These are phyloP conservation scores for Rhodotorula sp. DNA, from an alignment of 1,284 basidiomycete species.

Conservation along the genomic window DNA sequence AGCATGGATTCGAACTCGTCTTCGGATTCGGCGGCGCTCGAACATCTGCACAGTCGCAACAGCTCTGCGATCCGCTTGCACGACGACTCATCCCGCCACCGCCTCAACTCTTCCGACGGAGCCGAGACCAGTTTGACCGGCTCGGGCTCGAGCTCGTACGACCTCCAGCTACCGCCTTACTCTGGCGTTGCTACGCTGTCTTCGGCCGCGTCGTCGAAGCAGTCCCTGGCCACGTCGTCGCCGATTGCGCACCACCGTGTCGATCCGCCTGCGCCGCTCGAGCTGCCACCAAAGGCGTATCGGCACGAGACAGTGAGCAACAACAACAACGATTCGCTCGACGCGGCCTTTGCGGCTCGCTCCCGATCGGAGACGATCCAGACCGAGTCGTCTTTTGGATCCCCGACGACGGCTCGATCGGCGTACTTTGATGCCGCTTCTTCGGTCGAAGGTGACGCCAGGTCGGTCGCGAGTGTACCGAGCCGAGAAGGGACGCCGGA, in stretches of 20 bases:
- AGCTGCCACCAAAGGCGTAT: background rate
- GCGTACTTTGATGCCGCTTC: conserved; percentile 23
- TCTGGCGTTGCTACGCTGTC: background rate
- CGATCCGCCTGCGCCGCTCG: background rate
- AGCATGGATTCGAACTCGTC: conserved; percentile 9
- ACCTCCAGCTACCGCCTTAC: background rate
- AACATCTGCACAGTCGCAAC: background rate
- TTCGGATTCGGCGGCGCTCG: background rate
- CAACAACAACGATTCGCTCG: background rate
- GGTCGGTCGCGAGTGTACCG: background rate
- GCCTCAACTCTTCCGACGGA: background rate
- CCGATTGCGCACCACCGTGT: background rate
- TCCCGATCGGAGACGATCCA: background rate
- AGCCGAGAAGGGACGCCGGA: background rate
- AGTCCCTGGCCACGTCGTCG: background rate
- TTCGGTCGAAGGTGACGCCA: background rate
- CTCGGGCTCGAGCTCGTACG: background rate
- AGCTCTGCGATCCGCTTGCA: background rate
- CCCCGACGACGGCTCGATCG: conserved; percentile 14
- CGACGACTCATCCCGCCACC: background rate
- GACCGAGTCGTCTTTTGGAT: background rate
- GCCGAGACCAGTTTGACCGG: background rate
- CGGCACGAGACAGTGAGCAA: background rate
- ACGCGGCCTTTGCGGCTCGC: background rate
- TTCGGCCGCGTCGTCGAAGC: background rate